Base-by-base conservation (phyloP, 768 basidiomycete genomes). In the Collybia mongolica region DNA sequence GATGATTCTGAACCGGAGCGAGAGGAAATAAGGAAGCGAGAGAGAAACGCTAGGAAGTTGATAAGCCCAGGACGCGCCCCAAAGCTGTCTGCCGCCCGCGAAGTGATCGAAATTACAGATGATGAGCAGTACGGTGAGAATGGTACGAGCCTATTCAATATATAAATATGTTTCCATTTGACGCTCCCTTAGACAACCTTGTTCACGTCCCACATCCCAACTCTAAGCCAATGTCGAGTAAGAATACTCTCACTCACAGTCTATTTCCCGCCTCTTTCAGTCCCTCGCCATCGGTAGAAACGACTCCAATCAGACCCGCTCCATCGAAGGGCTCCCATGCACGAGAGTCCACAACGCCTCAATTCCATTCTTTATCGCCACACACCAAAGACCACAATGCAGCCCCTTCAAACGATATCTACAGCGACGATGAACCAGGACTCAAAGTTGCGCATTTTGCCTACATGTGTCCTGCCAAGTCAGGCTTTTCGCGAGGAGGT, bases 1-100 rank as follows among this genome's bases (percentile, higher is more conserved):
- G 82, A 80, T 23, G 87, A 90, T 65, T 88, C 86, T 0, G 88
- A 88, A 63, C 86, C 85, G 17, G 87, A 89, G 62, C 72, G 84
- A 49, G 77, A 80, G 56, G 68, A 66, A 54, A 42, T 58, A 35
- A 70, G 63, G 47, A 53, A 49, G 28, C 52, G 59, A 44, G 62
- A 63, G 46, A 52, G 38, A 37, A 35, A 15, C 43, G 52, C 53
- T 48, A 41, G 8, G 42, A 48, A 49, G 38, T 39, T 43, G 39
- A 35, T 32, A 19, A 42, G 47, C 17, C 3, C 11, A 14, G 32
- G 17, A 24, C n/a, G 20, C 3, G 19, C 22, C 20, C 42, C 26
- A 23, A 40, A 15, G 6, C 4, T 32, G 2, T 40, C 36, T 28
- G 26, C 19, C 15, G 9, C 46, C 8, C 39, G 19, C 12, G 46